Evolutionary conservation across 768 basidiomycete species (phyloP).

Genomic region (Lactifluus subvellereus): DNA sequence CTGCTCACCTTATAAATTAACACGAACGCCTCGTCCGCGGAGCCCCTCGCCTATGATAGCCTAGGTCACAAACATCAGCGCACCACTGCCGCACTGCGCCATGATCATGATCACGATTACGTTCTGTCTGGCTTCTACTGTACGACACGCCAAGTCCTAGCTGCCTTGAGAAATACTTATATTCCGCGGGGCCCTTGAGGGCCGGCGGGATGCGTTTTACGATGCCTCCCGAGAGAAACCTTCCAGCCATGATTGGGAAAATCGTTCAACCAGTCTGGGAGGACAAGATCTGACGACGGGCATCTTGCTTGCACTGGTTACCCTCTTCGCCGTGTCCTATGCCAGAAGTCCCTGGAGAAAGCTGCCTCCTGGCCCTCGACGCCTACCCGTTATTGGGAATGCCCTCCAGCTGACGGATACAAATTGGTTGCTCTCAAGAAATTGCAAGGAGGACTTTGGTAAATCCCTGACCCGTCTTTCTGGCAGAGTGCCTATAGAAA

Average conservation of each 20-base stretch:
- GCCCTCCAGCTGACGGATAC: neutral
- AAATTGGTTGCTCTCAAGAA: neutral
- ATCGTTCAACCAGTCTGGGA: neutral
- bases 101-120: too few species aligned
- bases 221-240: neutral
- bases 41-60: too few species aligned
- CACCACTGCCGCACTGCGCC: too few species aligned
- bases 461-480: neutral
- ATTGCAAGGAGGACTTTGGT: slow-evolving; percentile 9
- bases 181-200: neutral
- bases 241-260: neutral
- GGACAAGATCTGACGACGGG: neutral
- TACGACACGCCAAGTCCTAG: too few species aligned
- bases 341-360: slow-evolving; percentile 4
- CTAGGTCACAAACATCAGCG: too few species aligned
- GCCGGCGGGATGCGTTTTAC: neutral
- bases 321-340: neutral
- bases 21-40: too few species aligned
- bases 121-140: too few species aligned
- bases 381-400: slow-evolving; percentile 6
- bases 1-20: too few species aligned
- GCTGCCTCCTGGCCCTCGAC: slow-evolving; percentile 1
- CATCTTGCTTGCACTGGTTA: neutral
- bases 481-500: neutral
- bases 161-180: neutral